Percentiles rank a stretch among this genome's conserved stretches.
phyloP scores from a whole-genome alignment of 2,329 filamentous ascomycete species.

The Chrysoporthe deuterocubensis region DNA sequence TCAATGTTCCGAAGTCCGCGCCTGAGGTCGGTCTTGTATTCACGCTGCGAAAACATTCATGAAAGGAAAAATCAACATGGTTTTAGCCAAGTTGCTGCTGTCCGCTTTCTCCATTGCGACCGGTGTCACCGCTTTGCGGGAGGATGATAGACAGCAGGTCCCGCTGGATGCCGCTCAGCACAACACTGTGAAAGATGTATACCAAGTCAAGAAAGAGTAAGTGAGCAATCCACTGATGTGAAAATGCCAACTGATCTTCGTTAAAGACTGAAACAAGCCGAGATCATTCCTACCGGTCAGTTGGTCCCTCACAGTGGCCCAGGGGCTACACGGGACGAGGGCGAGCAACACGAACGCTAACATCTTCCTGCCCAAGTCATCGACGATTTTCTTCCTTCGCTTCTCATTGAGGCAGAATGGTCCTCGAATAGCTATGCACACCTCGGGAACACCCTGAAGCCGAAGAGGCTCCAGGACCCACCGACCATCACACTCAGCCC shows the following conservation, averaged over 20 bases:
- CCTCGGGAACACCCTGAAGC: slow-evolving; percentile 56
- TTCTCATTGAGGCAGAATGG: slow-evolving; percentile 55
- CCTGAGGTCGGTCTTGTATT: background rate
- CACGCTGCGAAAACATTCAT: background rate
- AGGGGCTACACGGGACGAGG: background rate
- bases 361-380: slow-evolving; percentile 49
- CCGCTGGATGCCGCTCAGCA: background rate
- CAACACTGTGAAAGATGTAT: background rate
- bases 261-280: slow-evolving; percentile 31
- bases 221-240: background rate
- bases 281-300: slow-evolving; percentile 35
- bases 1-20: background rate
- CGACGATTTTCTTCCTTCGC: slow-evolving; percentile 60
- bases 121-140: background rate
- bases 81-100: background rate
- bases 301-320: background rate
- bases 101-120: background rate
- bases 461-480: slow-evolving; percentile 39
- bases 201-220: slow-evolving; percentile 11
- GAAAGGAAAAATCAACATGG: background rate
- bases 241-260: background rate
- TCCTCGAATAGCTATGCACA: slow-evolving; percentile 46
- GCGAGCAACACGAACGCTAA: background rate
- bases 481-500: slow-evolving; percentile 40
- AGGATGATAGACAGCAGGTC: slow-evolving; percentile 14